Evolutionary conservation across 306 rosid species (phyloP).

Genomic region (Echinosophora koreensis): DNA sequence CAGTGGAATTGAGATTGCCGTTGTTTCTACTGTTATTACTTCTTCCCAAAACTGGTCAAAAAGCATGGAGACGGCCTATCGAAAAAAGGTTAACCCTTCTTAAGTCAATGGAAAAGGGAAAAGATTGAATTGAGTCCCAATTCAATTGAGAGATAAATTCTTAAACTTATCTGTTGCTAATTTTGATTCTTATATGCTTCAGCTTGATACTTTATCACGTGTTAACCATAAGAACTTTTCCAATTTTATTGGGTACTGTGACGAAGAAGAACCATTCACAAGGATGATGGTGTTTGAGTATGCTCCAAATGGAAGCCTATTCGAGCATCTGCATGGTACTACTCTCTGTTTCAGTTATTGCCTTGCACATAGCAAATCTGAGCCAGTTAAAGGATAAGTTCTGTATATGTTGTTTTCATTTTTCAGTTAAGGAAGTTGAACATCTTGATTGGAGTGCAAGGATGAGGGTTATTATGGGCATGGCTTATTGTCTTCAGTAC

Average conservation of each 20-base stretch:
- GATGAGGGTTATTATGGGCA: constrained; percentile 88
- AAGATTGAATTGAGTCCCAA: constrained; percentile 12
- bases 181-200: constrained; percentile 43
- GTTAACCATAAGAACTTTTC: constrained; percentile 93
- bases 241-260: constrained; percentile 95
- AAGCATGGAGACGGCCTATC: constrained; percentile 65
- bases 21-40: constrained; percentile 67
- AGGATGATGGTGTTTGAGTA: constrained; percentile 99
- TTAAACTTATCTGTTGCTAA: constrained; percentile 30
- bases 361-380: background rate
- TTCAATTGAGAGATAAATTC: background rate
- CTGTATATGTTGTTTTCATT: background rate
- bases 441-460: constrained; percentile 91
- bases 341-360: constrained; percentile 6
- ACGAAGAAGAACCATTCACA: constrained; percentile 87
- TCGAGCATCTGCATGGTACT: constrained; percentile 91
- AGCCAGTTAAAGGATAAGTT: constrained; percentile 5
- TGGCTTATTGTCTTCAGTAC: constrained; percentile 88
- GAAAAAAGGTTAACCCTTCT: constrained; percentile 70
- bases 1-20: constrained; percentile 96
- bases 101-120: constrained; percentile 21
- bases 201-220: constrained; percentile 82
- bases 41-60: constrained; percentile 84
- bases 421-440: constrained; percentile 81
- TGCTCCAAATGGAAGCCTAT: constrained; percentile 93